These are phyloP conservation scores for Vitis hybrid DNA, from an alignment of 177 flowering plant genomes.

Conservation along the genomic window DNA sequence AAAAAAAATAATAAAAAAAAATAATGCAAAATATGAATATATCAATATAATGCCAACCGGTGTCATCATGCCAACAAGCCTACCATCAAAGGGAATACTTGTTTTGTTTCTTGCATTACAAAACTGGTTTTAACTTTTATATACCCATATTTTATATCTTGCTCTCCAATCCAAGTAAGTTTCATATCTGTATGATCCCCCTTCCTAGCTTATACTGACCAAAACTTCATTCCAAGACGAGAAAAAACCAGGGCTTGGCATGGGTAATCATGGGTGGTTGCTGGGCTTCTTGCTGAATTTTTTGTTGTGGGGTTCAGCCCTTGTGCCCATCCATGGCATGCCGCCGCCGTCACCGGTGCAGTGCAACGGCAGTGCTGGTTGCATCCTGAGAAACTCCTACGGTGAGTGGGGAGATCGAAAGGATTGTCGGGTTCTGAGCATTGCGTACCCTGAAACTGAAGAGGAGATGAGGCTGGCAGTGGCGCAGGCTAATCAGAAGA, in stretches of 20 bases:
- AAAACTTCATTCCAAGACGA: neutral
- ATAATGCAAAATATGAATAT: no score
- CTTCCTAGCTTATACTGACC: no score
- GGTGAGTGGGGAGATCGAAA: conserved; percentile 72
- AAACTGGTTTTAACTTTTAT: neutral
- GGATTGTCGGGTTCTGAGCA: conserved; percentile 37
- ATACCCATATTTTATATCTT: no score
- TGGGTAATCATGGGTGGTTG: neutral
- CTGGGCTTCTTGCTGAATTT: neutral
- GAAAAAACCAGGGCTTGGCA: neutral
- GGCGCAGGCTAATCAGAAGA: conserved; percentile 47
- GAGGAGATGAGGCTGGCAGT: conserved; percentile 57
- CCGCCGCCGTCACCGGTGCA: conserved; percentile 58
- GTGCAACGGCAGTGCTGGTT: conserved; percentile 40
- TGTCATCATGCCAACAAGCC: no score
- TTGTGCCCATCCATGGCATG: conserved; percentile 30
- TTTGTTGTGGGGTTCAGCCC: neutral
- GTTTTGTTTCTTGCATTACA: neutral
- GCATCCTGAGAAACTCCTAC: conserved; percentile 64
- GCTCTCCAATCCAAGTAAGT: neutral
- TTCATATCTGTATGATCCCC: neutral
- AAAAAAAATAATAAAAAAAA: no score
- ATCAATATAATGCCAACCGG: no score
- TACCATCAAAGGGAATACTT: neutral
- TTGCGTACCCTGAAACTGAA: conserved; percentile 65